A percentile compares a stretch with the other conserved stretches of the same genome.
Conservation (phyloP, 2,329 filamentous ascomycete genomes). For the Biscogniauxia mediterranea region DNA sequence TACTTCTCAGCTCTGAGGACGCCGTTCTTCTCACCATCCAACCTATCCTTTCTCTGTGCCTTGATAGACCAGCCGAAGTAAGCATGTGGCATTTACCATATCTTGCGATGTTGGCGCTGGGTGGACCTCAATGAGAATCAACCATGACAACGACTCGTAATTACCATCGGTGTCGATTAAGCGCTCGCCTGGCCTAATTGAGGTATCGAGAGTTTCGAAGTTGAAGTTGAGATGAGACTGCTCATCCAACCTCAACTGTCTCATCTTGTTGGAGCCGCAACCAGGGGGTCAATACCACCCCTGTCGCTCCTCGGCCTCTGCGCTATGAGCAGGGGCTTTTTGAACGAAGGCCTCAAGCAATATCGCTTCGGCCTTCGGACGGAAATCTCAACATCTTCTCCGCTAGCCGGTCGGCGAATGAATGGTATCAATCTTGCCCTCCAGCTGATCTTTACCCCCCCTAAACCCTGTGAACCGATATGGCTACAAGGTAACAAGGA, state of each 20-base stretch:
- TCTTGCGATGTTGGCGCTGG: not conserved
- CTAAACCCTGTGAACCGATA: not conserved
- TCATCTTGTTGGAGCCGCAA: constrained; percentile 28
- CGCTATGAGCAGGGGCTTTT: not conserved
- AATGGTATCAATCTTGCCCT: not conserved
- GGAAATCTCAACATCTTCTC: not conserved
- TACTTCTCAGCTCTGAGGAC: too few relatives aligned
- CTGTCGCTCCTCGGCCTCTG: constrained; percentile 7
- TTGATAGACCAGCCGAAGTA: too few relatives aligned
- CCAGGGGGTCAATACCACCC: constrained; percentile 12
- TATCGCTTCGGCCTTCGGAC: not conserved
- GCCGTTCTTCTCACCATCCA: not conserved
- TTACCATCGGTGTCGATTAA: constrained; percentile 11
- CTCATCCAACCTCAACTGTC: constrained; percentile 29
- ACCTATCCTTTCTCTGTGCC: not conserved
- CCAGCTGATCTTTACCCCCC: not conserved
- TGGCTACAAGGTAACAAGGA: not conserved
- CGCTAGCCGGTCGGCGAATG: not conserved
- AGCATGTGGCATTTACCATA: too few relatives aligned
- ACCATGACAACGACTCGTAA: constrained; percentile 6
- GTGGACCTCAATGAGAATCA: not conserved
- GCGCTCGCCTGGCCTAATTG: constrained; percentile 14
- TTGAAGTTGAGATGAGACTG: constrained; percentile 32
- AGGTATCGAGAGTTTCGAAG: constrained; percentile 26
- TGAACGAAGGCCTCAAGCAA: not conserved